Conservation (phyloP, 163 green algal genomes). For the Prototheca cutis region DNA sequence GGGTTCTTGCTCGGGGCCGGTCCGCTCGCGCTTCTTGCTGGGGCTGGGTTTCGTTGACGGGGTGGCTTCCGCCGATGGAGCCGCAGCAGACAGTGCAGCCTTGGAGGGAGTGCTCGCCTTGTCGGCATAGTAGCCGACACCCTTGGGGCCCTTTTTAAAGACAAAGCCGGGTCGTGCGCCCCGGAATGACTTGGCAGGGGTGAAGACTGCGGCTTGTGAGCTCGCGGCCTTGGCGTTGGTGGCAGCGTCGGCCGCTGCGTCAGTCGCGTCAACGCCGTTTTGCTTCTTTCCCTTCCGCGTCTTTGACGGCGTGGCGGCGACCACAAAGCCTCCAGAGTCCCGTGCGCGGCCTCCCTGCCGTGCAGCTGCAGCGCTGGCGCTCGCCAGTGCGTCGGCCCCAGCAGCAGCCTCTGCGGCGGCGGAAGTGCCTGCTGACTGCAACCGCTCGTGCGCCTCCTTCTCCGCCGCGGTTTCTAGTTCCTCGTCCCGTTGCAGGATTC, state of each 20-base stretch:
- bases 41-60: background rate
- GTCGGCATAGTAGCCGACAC: conserved; percentile 63
- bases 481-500: conserved; percentile 8
- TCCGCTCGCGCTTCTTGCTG: background rate
- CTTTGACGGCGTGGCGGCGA: background rate
- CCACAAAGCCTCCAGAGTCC: conserved; percentile 1
- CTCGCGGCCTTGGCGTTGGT: background rate
- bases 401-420: background rate
- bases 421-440: conserved; percentile 2
- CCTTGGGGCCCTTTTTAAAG: conserved; percentile 50
- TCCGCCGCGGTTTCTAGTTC: conserved; percentile 9
- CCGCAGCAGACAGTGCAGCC: background rate
- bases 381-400: background rate
- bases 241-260: too few species aligned
- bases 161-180: conserved; percentile 37
- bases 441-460: conserved; percentile 6
- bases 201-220: too few species aligned
- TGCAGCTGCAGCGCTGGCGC: background rate
- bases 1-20: too few species aligned
- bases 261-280: too few species aligned
- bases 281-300: too few species aligned
- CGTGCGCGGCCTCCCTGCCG: too few species aligned
- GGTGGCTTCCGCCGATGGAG: too few species aligned
- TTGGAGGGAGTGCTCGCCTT: conserved; percentile 4
- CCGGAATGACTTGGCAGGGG: conserved; percentile 33